Evolutionary conservation across 352 stramenopile species (phyloP).

Genomic region (Pythium aristosporum): DNA sequence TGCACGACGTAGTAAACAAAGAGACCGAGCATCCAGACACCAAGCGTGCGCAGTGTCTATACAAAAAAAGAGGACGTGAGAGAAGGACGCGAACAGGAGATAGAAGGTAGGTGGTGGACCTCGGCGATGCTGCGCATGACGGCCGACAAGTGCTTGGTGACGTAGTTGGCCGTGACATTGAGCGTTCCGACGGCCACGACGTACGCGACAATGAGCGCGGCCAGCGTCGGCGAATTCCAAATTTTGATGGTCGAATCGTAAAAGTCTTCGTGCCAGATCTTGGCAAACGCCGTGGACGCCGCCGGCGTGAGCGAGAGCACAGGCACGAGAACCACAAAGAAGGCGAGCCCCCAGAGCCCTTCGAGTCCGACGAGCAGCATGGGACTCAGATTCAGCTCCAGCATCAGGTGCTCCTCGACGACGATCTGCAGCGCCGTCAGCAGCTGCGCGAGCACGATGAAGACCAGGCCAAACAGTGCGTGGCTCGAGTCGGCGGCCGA

Average conservation of each 20-base stretch:
- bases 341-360: constrained; percentile 84
- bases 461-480: constrained; percentile 61
- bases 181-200: constrained; percentile 74
- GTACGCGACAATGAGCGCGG: constrained; percentile 58
- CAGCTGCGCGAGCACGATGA: constrained; percentile 81
- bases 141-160: constrained; percentile 83
- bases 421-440: constrained; percentile 88
- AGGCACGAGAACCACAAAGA: constrained; percentile 70
- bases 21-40: constrained; percentile 73
- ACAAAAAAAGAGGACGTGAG: constrained; percentile 1
- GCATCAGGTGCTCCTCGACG: constrained; percentile 89
- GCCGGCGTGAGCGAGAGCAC: constrained; percentile 62
- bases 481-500: constrained; percentile 40
- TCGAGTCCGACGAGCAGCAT: constrained; percentile 88
- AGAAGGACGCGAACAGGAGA: background rate
- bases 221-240: constrained; percentile 58
- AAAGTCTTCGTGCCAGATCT: constrained; percentile 85
- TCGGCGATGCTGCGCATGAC: constrained; percentile 83
- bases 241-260: constrained; percentile 77
- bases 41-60: constrained; percentile 75
- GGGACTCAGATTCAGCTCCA: constrained; percentile 75
- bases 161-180: constrained; percentile 83
- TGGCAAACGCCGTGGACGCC: constrained; percentile 45
- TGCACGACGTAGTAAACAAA: constrained; percentile 81
- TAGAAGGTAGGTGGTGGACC: constrained; percentile 28